These are phyloP conservation scores for Coniochaeta ligniaria DNA, from an alignment of 2,329 filamentous ascomycete genomes.

Conservation along the genomic window DNA sequence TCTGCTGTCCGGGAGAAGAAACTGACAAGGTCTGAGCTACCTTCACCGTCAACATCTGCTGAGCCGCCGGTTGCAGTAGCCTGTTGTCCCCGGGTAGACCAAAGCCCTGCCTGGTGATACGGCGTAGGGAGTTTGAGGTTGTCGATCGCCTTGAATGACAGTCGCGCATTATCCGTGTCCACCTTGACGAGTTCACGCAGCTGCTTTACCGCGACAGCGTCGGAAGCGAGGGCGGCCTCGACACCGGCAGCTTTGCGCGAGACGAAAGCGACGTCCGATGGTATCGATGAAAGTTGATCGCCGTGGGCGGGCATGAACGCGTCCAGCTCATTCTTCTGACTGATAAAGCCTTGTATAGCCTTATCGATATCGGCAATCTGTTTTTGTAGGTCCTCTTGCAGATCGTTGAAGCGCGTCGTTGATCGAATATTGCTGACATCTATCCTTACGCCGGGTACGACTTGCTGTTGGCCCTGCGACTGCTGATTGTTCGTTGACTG, in stretches of 20 bases:
- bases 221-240: constrained; percentile 29
- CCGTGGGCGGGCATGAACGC: constrained; percentile 54
- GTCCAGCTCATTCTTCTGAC: constrained; percentile 69
- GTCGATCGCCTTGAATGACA: constrained; percentile 38
- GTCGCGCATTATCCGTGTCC: constrained; percentile 32
- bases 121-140: constrained; percentile 40
- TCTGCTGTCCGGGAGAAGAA: constrained; percentile 58
- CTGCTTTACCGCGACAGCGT: constrained; percentile 33
- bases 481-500: constrained; percentile 29
- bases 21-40: constrained; percentile 52
- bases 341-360: constrained; percentile 73
- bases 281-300: constrained; percentile 27
- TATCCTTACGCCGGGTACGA: constrained; percentile 67
- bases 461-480: constrained; percentile 35
- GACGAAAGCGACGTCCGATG: constrained; percentile 35
- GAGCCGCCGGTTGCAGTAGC: constrained; percentile 29
- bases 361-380: constrained; percentile 73
- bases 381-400: constrained; percentile 73
- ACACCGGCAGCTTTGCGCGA: constrained; percentile 36
- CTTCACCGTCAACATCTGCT: constrained; percentile 36
- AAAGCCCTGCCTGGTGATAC: constrained; percentile 39
- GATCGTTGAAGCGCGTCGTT: constrained; percentile 87
- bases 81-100: constrained; percentile 33
- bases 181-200: constrained; percentile 31
- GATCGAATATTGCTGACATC: constrained; percentile 72